Evolutionary conservation across 495 filamentous ascomycete species (phyloP).

Genomic region (Lophium mytilinum): DNA sequence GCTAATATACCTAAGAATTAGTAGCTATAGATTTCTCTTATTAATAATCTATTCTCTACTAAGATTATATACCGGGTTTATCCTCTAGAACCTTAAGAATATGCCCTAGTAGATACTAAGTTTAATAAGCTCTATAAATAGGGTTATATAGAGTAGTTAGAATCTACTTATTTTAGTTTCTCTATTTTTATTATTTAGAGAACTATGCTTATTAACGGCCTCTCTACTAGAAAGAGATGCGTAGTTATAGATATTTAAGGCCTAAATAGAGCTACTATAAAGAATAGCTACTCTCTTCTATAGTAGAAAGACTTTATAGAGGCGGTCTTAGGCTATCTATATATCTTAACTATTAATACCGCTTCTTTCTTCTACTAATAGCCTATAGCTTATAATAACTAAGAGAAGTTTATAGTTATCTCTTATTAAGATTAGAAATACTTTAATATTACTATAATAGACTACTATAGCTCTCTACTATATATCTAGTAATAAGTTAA

Average conservation of each 20-base stretch:
- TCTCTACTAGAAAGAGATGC: background rate
- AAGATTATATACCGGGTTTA: no score
- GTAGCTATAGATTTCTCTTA: no score
- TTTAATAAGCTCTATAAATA: no score
- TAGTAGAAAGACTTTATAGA: background rate
- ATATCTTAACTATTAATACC: background rate
- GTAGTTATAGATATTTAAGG: background rate
- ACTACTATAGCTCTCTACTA: background rate
- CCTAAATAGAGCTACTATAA: background rate
- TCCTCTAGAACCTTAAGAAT: no score
- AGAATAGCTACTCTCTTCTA: background rate
- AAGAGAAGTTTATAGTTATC: background rate
- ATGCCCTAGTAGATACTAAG: no score
- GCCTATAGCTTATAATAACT: background rate
- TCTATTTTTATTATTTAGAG: background rate
- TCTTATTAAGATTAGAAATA: background rate
- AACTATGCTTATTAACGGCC: background rate
- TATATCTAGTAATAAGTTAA: background rate
- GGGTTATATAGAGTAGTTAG: no score
- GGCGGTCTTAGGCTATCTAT: background rate
- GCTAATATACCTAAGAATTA: no score
- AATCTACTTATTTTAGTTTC: background rate
- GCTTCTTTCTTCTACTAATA: background rate
- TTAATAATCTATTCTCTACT: no score
- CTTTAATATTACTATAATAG: background rate